Percentiles rank a stretch among this genome's conserved stretches.
Conservation (phyloP, 768 basidiomycete species). For the Dentipellis fragilis region DNA sequence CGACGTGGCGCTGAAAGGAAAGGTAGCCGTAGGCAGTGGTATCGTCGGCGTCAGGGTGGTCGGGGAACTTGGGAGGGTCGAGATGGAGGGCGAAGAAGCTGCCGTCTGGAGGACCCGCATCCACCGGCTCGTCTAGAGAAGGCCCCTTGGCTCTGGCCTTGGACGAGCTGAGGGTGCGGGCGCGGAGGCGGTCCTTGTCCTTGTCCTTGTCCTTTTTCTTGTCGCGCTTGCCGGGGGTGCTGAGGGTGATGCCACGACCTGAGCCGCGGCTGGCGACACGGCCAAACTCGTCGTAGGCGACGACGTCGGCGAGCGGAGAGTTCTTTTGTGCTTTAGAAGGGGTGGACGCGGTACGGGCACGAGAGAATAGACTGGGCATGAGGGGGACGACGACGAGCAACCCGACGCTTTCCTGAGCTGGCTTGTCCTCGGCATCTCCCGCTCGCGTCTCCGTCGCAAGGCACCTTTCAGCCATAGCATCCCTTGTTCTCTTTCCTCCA, state of each 20-base stretch:
- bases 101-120: slow-evolving; percentile 23
- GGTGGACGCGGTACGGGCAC: slow-evolving; percentile 53
- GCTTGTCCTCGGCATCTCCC: too few relatives aligned
- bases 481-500: too few relatives aligned
- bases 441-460: too few relatives aligned
- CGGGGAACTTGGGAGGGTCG: slow-evolving; percentile 19
- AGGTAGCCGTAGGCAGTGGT: slow-evolving; percentile 53
- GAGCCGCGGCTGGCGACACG: slow-evolving; percentile 40
- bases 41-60: slow-evolving; percentile 7
- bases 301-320: slow-evolving; percentile 14
- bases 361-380: slow-evolving; percentile 74
- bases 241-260: slow-evolving; percentile 21
- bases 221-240: slow-evolving; percentile 12
- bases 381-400: slow-evolving; percentile 7
- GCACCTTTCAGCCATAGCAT: too few relatives aligned
- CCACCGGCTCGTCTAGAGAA: slow-evolving; percentile 27
- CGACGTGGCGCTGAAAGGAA: slow-evolving; percentile 60
- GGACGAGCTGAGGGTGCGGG: slow-evolving; percentile 32
- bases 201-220: slow-evolving; percentile 41
- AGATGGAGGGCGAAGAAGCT: slow-evolving; percentile 25
- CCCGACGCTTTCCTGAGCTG: too few relatives aligned
- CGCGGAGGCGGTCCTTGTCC: slow-evolving; percentile 28
- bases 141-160: slow-evolving; percentile 20
- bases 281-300: slow-evolving; percentile 55
- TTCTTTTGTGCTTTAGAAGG: slow-evolving; percentile 20